Evolutionary conservation across 371 early-diverging fungal species (phyloP).

Genomic region (Mucor irregularis): DNA sequence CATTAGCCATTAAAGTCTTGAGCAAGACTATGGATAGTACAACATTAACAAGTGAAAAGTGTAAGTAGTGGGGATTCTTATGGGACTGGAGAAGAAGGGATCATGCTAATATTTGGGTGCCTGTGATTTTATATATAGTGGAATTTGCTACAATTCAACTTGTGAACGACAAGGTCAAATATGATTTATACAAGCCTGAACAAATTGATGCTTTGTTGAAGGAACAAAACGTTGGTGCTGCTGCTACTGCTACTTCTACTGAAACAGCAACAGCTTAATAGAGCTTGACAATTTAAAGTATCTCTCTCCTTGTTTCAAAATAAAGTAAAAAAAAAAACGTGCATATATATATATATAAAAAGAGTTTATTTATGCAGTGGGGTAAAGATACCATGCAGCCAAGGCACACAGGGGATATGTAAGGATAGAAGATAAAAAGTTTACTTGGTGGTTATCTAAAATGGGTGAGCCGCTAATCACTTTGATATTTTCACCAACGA

Average conservation of each 20-base stretch:
- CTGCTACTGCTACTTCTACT: constrained; percentile 6
- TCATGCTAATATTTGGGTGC: background rate
- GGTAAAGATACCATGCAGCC: constrained; percentile 14
- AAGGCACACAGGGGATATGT: constrained; percentile 13
- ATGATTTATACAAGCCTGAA: constrained; percentile 67
- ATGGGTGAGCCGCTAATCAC: constrained; percentile 66
- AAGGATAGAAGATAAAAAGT: constrained; percentile 16
- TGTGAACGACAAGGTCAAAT: constrained; percentile 54
- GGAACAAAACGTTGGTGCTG: constrained; percentile 60
- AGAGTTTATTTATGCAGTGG: constrained; percentile 3
- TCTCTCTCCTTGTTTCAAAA: no score
- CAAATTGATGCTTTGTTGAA: constrained; percentile 80
- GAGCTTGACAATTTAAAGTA: no score
- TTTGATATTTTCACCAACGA: constrained; percentile 41
- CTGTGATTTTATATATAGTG: constrained; percentile 40
- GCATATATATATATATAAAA: background rate
- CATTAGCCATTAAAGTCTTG: constrained; percentile 89
- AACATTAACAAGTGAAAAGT: constrained; percentile 85
- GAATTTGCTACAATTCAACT: constrained; percentile 81
- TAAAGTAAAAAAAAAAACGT: constrained; percentile 10
- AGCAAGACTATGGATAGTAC: constrained; percentile 96
- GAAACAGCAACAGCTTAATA: background rate
- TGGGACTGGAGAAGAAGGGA: no score
- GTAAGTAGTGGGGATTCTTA: no score
- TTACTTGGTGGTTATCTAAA: constrained; percentile 81